Conservation (phyloP, 345 rosid species). For the Euphorbia lathyris region DNA sequence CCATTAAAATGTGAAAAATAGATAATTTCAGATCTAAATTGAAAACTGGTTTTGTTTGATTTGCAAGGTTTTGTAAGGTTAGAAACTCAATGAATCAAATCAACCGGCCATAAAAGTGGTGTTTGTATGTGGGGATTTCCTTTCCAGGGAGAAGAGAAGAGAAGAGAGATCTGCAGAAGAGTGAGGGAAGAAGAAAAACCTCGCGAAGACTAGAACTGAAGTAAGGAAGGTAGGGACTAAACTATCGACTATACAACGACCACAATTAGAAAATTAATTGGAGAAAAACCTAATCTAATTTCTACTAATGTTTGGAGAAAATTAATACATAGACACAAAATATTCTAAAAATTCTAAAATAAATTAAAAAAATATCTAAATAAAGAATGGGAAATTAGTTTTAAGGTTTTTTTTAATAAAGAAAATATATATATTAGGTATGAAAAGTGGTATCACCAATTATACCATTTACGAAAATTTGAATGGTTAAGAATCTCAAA, state of each 20-base stretch:
- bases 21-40: neutral
- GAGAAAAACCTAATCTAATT: no score
- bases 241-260: neutral
- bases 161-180: neutral
- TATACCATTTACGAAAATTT: no score
- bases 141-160: neutral
- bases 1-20: neutral
- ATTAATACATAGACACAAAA: no score
- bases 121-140: neutral
- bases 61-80: neutral
- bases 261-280: neutral
- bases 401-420: no score
- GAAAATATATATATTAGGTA: no score
- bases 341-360: no score
- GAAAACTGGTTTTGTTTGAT: neutral
- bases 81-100: neutral
- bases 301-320: no score
- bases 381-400: no score
- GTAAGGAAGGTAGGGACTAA: neutral
- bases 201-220: neutral
- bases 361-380: no score
- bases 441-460: no score
- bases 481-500: no score
- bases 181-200: neutral
- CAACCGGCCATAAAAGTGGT: neutral